A percentile compares a stretch with the other conserved stretches of the same genome.
Conservation (phyloP, 441 rosid species). For the Omphalea diandra region DNA sequence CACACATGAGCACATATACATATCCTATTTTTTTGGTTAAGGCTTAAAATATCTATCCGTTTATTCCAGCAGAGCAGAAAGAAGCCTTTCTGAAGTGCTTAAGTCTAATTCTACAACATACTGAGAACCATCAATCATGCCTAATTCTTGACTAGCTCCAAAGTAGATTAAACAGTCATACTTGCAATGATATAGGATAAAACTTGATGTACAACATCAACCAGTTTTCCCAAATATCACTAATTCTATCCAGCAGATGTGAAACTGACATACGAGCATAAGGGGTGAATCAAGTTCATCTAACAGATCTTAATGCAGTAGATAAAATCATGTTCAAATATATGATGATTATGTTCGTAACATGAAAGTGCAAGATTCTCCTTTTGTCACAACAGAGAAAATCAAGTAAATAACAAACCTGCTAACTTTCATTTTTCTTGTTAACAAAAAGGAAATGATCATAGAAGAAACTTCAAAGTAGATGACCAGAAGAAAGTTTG, state of each 20-base stretch:
- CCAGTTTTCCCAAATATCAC: background rate
- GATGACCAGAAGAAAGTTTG: background rate
- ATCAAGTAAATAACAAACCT: background rate
- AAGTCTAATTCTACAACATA: background rate
- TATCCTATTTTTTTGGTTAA: background rate
- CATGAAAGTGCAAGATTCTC: background rate
- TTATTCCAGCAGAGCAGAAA: background rate
- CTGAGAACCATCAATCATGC: background rate
- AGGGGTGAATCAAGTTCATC: background rate
- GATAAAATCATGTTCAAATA: background rate
- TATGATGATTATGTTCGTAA: background rate
- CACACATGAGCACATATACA: no score
- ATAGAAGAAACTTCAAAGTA: conserved; percentile 7
- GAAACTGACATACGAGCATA: background rate
- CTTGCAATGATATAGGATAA: background rate
- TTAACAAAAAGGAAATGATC: background rate
- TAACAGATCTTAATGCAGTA: background rate
- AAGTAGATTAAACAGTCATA: background rate
- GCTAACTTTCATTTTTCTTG: background rate
- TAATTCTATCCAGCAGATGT: background rate
- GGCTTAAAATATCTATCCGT: background rate
- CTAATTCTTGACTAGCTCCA: background rate
- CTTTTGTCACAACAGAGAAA: background rate
- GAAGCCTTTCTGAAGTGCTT: background rate
- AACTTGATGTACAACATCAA: background rate